A percentile compares a stretch with the other conserved stretches of the same genome.
These are phyloP conservation scores for Cordyceps farinosa DNA, from an alignment of 2,329 filamentous ascomycete genomes.

Conservation along the genomic window DNA sequence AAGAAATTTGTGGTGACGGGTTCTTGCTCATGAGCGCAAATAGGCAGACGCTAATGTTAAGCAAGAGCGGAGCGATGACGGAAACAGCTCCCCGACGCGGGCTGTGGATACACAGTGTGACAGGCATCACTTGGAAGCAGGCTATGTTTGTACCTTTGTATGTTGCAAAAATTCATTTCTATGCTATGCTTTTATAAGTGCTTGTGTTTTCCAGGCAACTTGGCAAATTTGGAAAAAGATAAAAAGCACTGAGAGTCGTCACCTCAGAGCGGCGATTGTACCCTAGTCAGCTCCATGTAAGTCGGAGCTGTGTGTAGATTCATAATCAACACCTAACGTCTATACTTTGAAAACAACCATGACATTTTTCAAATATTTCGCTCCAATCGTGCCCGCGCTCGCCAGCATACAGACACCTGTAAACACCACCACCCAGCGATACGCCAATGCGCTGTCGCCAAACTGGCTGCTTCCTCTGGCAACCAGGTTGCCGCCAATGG, in stretches of 20 bases:
- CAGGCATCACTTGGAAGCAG: no score
- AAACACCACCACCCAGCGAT: constrained; percentile 11
- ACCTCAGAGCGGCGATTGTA: no score
- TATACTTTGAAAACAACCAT: not conserved
- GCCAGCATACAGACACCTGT: constrained; percentile 12
- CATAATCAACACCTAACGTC: no score
- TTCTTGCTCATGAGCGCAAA: not conserved
- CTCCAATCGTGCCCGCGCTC: constrained; percentile 5
- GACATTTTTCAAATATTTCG: not conserved
- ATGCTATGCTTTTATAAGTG: no score
- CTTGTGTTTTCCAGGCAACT: no score
- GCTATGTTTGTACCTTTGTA: no score
- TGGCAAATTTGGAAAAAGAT: no score
- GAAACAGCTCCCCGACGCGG: not conserved
- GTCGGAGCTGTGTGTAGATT: no score
- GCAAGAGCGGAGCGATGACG: constrained; percentile 10
- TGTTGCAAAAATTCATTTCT: no score
- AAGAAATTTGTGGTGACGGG: not conserved
- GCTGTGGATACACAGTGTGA: no score
- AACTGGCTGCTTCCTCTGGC: constrained; percentile 3
- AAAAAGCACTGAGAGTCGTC: no score
- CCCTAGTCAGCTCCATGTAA: no score
- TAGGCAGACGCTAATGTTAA: not conserved
- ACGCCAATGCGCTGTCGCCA: constrained; percentile 1
- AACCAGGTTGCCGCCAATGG: constrained; percentile 28